Conservation (phyloP, 73 alveolate genomes). For the Paramecium octaurelia region DNA sequence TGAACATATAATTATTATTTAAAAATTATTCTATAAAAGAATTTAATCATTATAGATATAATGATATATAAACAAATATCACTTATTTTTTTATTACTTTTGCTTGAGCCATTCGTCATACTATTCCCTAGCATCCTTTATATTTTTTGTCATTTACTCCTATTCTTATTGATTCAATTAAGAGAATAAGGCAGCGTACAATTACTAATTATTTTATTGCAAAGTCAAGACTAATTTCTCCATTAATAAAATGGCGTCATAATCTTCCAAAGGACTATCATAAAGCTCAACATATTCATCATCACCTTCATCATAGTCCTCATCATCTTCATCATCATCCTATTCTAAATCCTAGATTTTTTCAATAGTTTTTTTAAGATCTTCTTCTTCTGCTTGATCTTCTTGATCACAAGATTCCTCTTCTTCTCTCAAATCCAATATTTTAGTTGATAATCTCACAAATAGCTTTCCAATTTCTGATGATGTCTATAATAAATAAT, state of each 20-base stretch:
- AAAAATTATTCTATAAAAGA: neutral
- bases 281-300: conserved; percentile 62
- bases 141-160: neutral
- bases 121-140: conserved; percentile 4
- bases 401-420: conserved; percentile 65
- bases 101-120: conserved; percentile 19
- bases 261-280: conserved; percentile 67
- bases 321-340: conserved; percentile 57
- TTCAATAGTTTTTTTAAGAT: conserved; percentile 17
- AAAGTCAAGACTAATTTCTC: conserved; percentile 7
- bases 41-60: neutral
- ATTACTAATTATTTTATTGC: neutral
- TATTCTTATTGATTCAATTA: neutral
- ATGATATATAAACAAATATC: neutral
- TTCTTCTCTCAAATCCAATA: conserved; percentile 61
- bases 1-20: too few species aligned
- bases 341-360: conserved; percentile 12
- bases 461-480: conserved; percentile 61
- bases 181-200: neutral
- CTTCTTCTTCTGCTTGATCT: conserved; percentile 64
- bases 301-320: conserved; percentile 47
- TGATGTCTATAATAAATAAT: conserved; percentile 14
- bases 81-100: neutral
- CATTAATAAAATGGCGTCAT: conserved; percentile 23
- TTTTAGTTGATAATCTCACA: conserved; percentile 53